These are phyloP conservation scores for Cyberlindnera bimundalis DNA, from an alignment of 805 yeast genomes.

Conservation along the genomic window DNA sequence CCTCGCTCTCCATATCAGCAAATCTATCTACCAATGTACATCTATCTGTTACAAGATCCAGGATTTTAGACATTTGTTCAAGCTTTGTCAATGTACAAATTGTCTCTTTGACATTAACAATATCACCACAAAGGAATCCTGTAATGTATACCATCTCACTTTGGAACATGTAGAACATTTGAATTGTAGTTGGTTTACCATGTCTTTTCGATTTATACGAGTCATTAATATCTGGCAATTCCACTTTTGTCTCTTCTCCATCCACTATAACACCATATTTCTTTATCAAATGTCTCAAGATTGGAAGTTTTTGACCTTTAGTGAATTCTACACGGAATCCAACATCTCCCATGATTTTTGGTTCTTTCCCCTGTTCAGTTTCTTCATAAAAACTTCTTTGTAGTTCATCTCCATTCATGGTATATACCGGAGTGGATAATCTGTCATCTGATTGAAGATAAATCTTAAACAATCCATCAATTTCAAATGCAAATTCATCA, in stretches of 20 bases:
- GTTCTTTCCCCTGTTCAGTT: background rate
- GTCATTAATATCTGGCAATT: constrained; percentile 10
- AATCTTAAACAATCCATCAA: constrained; percentile 12
- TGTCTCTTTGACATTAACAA: constrained; percentile 1
- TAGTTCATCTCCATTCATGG: constrained; percentile 1
- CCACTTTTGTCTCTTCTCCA: background rate
- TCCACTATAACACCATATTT: constrained; percentile 2
- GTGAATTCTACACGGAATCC: constrained; percentile 14
- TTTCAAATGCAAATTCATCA: constrained; percentile 18
- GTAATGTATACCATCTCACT: constrained; percentile 6
- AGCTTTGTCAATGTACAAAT: constrained; percentile 3
- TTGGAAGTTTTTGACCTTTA: constrained; percentile 1
- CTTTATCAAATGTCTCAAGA: background rate
- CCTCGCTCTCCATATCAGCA: constrained; percentile 16
- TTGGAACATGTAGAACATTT: constrained; percentile 11
- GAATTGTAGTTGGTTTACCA: constrained; percentile 7
- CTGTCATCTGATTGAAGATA: constrained; percentile 21
- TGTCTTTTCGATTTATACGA: constrained; percentile 6
- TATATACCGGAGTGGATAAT: constrained; percentile 5
- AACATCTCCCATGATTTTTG: constrained; percentile 10
- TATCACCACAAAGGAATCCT: constrained; percentile 9
- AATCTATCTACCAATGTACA: constrained; percentile 12
- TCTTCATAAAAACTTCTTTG: background rate
- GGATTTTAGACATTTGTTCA: background rate
- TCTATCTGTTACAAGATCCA: constrained; percentile 3